These are phyloP conservation scores for Jacaranda mimosifolia DNA, from an alignment of 257 asterid genomes.

Conservation along the genomic window DNA sequence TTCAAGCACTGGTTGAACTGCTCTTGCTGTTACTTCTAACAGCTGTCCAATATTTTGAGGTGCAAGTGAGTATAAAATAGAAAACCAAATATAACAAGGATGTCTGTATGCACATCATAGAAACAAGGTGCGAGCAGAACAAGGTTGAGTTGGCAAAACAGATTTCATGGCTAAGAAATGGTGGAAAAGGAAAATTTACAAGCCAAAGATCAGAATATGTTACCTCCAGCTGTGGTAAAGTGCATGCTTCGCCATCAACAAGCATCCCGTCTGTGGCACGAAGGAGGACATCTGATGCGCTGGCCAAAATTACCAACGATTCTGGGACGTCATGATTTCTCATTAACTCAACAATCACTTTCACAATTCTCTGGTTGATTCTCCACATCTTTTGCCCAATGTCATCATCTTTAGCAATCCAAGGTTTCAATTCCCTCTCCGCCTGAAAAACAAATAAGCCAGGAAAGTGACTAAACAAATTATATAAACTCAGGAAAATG, in stretches of 20 bases:
- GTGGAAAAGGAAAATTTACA: background rate
- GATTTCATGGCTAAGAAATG: conserved; percentile 7
- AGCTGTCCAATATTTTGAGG: conserved; percentile 57
- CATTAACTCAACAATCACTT: conserved; percentile 91
- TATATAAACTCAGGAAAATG: conserved; percentile 24
- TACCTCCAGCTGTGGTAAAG: conserved; percentile 98
- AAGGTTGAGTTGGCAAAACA: conserved; percentile 15
- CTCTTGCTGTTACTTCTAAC: conserved; percentile 95
- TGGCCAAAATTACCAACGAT: conserved; percentile 81
- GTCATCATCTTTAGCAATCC: conserved; percentile 97
- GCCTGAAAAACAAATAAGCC: conserved; percentile 72
- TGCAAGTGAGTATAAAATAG: conserved; percentile 27
- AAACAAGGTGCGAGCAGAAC: conserved; percentile 1
- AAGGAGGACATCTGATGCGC: conserved; percentile 93
- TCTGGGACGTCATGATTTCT: conserved; percentile 91
- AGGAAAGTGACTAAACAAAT: conserved; percentile 55
- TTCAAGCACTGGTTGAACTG: conserved; percentile 86
- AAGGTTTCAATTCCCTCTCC: conserved; percentile 92
- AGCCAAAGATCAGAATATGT: conserved; percentile 13
- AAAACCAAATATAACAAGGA: conserved; percentile 3
- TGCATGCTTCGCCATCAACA: conserved; percentile 99
- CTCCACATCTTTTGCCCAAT: conserved; percentile 95
- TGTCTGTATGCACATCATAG: background rate
- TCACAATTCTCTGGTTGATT: conserved; percentile 91
- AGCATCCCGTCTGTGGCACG: conserved; percentile 99